Base-by-base conservation (phyloP, 2,329 filamentous ascomycete genomes). In the Pseudogymnoascus sp. region DNA sequence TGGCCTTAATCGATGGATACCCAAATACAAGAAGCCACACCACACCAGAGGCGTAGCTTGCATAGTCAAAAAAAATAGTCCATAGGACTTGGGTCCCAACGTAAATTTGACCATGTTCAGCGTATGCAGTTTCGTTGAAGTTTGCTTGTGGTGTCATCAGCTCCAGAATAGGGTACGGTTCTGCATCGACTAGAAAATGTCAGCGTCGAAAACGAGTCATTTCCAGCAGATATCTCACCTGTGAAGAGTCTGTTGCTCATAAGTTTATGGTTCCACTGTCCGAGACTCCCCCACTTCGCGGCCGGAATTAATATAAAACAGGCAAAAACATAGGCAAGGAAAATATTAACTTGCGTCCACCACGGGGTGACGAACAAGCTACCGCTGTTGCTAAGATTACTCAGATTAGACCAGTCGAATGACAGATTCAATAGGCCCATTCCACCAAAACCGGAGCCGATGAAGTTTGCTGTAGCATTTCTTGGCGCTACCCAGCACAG, bases 401-500 rank as follows among this genome's bases (percentile, higher is more conserved):
- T 78, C 61, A 87, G 80, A 65, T 82, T 86, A 2, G 83, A 83
- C 83, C 83, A 87, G 67, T 87, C 81, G 17, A 87, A 73, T 1
- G 80, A 81, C 1, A 86, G 73, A 64, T 86, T 87, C 38, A 87
- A 72, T 65, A 86, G 80, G 0, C 83, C 83, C 81, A 86, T 85
- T 4, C 83, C 83, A 3, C 84, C 83, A n/a, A 85, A 78, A 0
- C 84, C 84, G 4, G 80, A 79, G 1, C 84, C 83, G 17, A 87
- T 74, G 67, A 86, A 87, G 68, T 86, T 87, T 65, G 82, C 83
- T 0, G 80, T 77, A 1, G 77, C 71, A 67, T 85, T 86, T 15
- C 77, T 76, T 1, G 83, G 83, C 2, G 84, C 83, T 2, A 87
- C 82, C 84, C 84, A 87, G 73, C 84, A 87, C 4, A 87, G 76